Conservation (phyloP, 2,329 filamentous ascomycete species). For the Fusarium irregulare region DNA sequence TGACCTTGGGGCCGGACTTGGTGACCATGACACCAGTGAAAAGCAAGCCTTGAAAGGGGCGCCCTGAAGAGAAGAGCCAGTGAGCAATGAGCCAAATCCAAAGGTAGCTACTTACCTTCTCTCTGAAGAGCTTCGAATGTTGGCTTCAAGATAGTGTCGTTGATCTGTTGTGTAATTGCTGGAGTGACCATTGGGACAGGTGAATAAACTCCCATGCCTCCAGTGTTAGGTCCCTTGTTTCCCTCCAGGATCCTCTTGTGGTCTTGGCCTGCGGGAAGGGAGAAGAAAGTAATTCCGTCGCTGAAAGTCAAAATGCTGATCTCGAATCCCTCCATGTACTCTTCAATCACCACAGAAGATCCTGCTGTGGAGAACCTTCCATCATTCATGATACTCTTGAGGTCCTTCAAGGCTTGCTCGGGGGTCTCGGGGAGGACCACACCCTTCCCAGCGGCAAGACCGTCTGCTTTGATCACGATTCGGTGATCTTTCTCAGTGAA, state of each 20-base stretch:
- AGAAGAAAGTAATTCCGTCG: conserved; percentile 72
- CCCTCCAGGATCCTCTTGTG: conserved; percentile 78
- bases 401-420: conserved; percentile 70
- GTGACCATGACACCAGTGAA: conserved; percentile 91
- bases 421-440: conserved; percentile 53
- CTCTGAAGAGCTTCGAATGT: conserved; percentile 71
- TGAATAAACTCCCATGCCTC: conserved; percentile 81
- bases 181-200: conserved; percentile 66
- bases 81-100: not conserved
- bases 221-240: conserved; percentile 77
- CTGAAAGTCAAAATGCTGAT: conserved; percentile 75
- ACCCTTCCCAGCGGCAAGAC: conserved; percentile 81
- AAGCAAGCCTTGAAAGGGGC: conserved; percentile 73
- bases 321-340: conserved; percentile 76
- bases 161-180: conserved; percentile 66
- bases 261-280: conserved; percentile 77
- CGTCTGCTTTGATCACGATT: conserved; percentile 80
- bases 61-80: not conserved
- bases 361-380: conserved; percentile 75
- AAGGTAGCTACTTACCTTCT: conserved; percentile 56
- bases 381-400: conserved; percentile 75
- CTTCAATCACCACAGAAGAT: conserved; percentile 78
- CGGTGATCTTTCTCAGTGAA: conserved; percentile 54
- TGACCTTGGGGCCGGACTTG: conserved; percentile 76
- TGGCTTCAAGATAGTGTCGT: conserved; percentile 69